Evolutionary conservation across 805 yeast species (phyloP), one percentile per base, ranked within the genome.

Genomic region (Ogataea nonfermentans): DNA sequence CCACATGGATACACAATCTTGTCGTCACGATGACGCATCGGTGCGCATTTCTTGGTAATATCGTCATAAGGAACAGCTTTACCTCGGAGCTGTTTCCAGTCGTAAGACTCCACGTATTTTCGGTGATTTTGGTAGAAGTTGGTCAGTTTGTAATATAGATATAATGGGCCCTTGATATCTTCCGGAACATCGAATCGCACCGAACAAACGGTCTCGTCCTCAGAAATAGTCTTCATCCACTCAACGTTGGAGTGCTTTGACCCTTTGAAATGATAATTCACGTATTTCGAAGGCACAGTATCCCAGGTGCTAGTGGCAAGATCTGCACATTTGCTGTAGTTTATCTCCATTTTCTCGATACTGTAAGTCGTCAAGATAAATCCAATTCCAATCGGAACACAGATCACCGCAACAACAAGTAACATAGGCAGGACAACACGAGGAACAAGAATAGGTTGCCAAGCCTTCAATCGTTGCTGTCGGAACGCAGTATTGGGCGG

Each of bases 81-180:
- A 2, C 99, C 99, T 44, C 78, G 77, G 35, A 93, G 59, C 63
- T 93, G 99, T 28, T 73, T 70, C 61, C 83, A 76, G 59, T 89
- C 95, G 61, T 74, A 85, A 8, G 95, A 84, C 45, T 79, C 80
- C 24, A 91, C 98, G 58, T 88, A 93, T 47, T 93, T 86, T 45
- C 99, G 78, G 66, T 93, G 99, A 61, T 93, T 93, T 62, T 93
- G 98, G 62, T 73, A 89, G 62, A 91, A 93, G 59, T 88, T 88
- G 24, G 96, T 89, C 54, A 93, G 68, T 50, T 81, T 79, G 66
- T 93, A 93, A 65, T 87, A 93, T 47, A 88, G 56, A 59, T 72
- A 89, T 7, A 89, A 57, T 3, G 95, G 87, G 2, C 81, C 76
- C 29, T 78, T 71, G 59, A 93, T 71, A 40, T 79, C 80, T 30